Evolutionary conservation across 495 filamentous ascomycete species (phyloP).

Genomic region (Penicillium desertorum): DNA sequence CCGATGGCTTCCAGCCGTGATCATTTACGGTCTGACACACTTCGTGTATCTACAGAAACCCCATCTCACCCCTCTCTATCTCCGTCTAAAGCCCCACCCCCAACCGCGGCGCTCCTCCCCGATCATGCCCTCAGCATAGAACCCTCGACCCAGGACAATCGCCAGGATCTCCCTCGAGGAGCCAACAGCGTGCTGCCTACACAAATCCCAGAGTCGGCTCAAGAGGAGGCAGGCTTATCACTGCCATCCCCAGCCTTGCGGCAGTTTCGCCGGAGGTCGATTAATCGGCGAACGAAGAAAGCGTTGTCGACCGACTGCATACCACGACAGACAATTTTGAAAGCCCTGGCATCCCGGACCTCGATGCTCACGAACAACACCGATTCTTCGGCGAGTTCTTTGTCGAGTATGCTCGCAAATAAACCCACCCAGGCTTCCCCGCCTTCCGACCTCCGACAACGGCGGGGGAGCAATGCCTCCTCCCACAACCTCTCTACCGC

Average conservation of each 20-base stretch:
- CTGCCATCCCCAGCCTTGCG: slow-evolving; percentile 38
- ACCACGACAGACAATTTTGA: slow-evolving; percentile 83
- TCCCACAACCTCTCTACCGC: slow-evolving; percentile 66
- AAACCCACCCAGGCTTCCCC: slow-evolving; percentile 27
- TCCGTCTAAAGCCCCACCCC: slow-evolving; percentile 23
- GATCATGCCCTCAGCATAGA: slow-evolving; percentile 48
- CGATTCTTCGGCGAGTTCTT: slow-evolving; percentile 45
- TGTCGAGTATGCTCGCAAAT: slow-evolving; percentile 46
- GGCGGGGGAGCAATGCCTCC: slow-evolving; percentile 50
- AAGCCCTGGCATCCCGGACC: slow-evolving; percentile 75
- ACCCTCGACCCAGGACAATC: slow-evolving; percentile 29
- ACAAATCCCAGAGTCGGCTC: slow-evolving; percentile 27
- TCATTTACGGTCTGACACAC: slow-evolving; percentile 22
- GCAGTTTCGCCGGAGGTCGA: slow-evolving; percentile 43
- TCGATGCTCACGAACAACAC: slow-evolving; percentile 55
- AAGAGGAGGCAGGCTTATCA: slow-evolving; percentile 34
- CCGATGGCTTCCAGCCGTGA: slow-evolving; percentile 31
- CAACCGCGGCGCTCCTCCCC: slow-evolving; percentile 39
- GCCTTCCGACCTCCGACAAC: slow-evolving; percentile 42
- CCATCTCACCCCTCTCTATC: slow-evolving; percentile 18
- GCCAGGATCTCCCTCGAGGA: slow-evolving; percentile 32
- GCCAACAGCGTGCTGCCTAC: slow-evolving; percentile 16
- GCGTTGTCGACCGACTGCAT: slow-evolving; percentile 68
- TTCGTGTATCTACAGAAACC: slow-evolving; percentile 7
- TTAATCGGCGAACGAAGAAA: slow-evolving; percentile 55